phyloP scores from a whole-genome alignment of 306 rosid genomes.

The Corylus heterophylla region DNA sequence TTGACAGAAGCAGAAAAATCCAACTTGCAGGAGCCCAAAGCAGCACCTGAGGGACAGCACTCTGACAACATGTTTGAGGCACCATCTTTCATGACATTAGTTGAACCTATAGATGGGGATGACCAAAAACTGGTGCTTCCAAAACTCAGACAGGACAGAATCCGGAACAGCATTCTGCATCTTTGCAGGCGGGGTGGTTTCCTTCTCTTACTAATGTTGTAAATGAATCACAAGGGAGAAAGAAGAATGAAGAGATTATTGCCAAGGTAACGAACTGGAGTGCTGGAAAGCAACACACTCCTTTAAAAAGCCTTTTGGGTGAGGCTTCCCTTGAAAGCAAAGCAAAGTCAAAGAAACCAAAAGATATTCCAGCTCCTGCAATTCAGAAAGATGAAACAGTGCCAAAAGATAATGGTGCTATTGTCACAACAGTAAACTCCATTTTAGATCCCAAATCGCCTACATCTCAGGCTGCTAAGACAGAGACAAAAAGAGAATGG shows the following conservation, averaged over 20 bases:
- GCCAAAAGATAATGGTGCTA: constrained; percentile 31
- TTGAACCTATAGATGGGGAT: constrained; percentile 40
- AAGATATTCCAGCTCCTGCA: constrained; percentile 34
- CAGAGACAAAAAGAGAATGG: constrained; percentile 66
- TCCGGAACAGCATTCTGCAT: constrained; percentile 31
- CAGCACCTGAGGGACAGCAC: constrained; percentile 37
- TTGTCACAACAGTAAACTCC: constrained; percentile 50
- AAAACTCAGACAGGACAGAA: constrained; percentile 42
- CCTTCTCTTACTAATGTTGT: constrained; percentile 63
- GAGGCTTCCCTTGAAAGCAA: constrained; percentile 62
- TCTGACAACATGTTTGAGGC: constrained; percentile 60
- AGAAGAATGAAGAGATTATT: constrained; percentile 76
- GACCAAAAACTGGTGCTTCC: constrained; percentile 31
- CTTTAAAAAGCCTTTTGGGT: constrained; percentile 80
- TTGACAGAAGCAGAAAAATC: constrained; percentile 31
- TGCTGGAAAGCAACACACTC: constrained; percentile 67
- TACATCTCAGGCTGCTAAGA: constrained; percentile 32
- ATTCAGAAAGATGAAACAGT: constrained; percentile 37
- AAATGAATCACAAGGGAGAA: constrained; percentile 65
- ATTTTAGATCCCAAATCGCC: constrained; percentile 56
- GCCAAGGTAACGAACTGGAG: constrained; percentile 89
- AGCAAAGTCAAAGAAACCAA: constrained; percentile 48
- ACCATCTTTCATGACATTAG: constrained; percentile 86
- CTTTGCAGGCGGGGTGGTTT: constrained; percentile 74
- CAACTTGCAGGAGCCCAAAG: constrained; percentile 31